These are phyloP conservation scores for Sequoia sempervirens DNA, from an alignment of 75 land plant species.

Conservation along the genomic window DNA sequence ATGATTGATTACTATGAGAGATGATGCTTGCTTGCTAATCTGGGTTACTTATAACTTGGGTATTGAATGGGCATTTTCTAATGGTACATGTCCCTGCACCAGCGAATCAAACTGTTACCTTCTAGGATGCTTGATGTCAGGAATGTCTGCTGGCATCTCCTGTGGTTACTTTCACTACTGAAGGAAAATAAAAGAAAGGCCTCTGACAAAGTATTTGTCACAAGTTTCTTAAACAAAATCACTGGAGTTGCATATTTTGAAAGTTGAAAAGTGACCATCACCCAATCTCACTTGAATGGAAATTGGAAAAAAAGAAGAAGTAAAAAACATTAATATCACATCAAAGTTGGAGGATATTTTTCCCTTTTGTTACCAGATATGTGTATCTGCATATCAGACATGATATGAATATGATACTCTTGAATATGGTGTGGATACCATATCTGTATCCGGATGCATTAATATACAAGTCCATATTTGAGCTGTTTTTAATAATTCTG, in stretches of 20 bases:
- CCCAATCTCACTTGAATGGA: background rate
- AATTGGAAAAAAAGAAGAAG: background rate
- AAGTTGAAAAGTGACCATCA: background rate
- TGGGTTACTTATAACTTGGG: background rate
- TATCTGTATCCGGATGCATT: too few relatives aligned
- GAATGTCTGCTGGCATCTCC: background rate
- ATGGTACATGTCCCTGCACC: background rate
- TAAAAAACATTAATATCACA: background rate
- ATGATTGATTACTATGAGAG: background rate
- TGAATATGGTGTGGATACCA: too few relatives aligned
- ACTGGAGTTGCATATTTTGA: background rate
- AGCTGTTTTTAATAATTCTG: too few relatives aligned
- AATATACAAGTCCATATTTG: background rate
- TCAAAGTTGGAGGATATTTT: too few relatives aligned
- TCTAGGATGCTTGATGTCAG: background rate
- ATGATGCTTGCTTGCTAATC: background rate
- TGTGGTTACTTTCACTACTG: background rate
- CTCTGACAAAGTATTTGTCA: background rate
- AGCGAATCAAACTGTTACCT: background rate
- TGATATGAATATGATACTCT: too few relatives aligned
- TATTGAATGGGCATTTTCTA: background rate
- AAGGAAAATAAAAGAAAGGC: background rate
- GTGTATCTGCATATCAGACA: too few relatives aligned
- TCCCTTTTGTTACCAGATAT: too few relatives aligned
- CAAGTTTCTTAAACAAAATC: background rate